Conservation (phyloP, 2,329 filamentous ascomycete genomes). For the Peltaster fructicola region DNA sequence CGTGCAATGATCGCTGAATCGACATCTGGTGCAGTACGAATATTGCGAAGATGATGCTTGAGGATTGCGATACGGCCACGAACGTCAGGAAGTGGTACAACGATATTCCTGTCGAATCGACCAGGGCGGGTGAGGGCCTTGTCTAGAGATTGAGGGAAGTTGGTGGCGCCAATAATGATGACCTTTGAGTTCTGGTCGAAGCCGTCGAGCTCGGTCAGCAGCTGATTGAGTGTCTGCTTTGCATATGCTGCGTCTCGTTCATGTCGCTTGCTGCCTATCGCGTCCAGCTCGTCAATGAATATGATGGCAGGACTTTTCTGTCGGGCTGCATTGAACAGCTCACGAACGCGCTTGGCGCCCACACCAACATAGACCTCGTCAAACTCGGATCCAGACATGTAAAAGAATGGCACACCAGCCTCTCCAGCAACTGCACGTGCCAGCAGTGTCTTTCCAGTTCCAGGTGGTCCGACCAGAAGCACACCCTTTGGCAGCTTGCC, state of each 20-base stretch:
- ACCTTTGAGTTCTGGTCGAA: constrained; percentile 91
- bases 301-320: constrained; percentile 80
- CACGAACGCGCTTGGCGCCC: constrained; percentile 86
- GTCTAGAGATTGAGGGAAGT: constrained; percentile 85
- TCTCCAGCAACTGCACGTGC: constrained; percentile 92
- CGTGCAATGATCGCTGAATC: constrained; percentile 71
- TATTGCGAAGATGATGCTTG: constrained; percentile 82
- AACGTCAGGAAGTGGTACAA: constrained; percentile 78
- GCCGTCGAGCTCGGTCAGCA: constrained; percentile 90
- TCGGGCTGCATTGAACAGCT: constrained; percentile 72
- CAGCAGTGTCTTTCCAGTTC: constrained; percentile 92
- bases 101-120: constrained; percentile 85
- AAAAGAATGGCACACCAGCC: constrained; percentile 96
- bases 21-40: constrained; percentile 63
- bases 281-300: constrained; percentile 88
- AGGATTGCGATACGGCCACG: constrained; percentile 84
- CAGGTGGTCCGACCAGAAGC: constrained; percentile 81
- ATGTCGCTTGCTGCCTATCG: constrained; percentile 86
- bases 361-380: constrained; percentile 98
- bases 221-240: constrained; percentile 93
- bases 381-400: constrained; percentile 98
- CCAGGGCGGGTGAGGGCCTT: constrained; percentile 88
- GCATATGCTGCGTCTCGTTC: constrained; percentile 85
- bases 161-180: constrained; percentile 90
- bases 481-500: constrained; percentile 96